These are phyloP conservation scores for Arabidopsis lyrata DNA, from an alignment of 441 rosid genomes.

Conservation along the genomic window DNA sequence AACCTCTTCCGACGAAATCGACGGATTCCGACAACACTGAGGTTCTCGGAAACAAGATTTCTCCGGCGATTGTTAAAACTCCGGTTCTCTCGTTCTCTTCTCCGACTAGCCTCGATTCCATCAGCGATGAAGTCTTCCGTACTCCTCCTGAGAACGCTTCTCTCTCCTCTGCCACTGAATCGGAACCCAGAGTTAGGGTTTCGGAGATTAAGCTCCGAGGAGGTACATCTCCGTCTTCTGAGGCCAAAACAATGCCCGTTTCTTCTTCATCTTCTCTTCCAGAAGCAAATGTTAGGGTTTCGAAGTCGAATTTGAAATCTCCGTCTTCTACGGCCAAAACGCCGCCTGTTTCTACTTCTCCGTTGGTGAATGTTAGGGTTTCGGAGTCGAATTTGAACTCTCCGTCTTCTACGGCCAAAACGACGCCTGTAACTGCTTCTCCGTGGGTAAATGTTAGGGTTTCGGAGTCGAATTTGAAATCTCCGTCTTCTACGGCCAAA, in stretches of 20 bases:
- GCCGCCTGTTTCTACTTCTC: no score
- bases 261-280: not conserved
- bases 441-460: no score
- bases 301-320: no score
- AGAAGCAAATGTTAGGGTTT: no score
- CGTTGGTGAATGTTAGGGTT: no score
- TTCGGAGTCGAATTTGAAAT: not conserved
- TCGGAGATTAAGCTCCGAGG: not conserved
- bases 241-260: not conserved
- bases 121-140: slow-evolving; percentile 36
- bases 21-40: slow-evolving; percentile 1
- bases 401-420: no score
- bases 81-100: slow-evolving; percentile 27
- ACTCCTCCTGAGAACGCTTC: slow-evolving; percentile 43
- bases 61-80: slow-evolving; percentile 11
- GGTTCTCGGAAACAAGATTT: slow-evolving; percentile 15
- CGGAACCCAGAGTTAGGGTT: slow-evolving; percentile 18
- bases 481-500: not conserved
- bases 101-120: slow-evolving; percentile 30
- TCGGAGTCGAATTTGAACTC: no score
- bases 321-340: no score
- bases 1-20: not conserved
- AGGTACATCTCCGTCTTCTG: slow-evolving; percentile 8
- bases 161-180: slow-evolving; percentile 35
- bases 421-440: no score